Conservation (phyloP, 129 eudicot genomes). For the Flaveria brownii region DNA sequence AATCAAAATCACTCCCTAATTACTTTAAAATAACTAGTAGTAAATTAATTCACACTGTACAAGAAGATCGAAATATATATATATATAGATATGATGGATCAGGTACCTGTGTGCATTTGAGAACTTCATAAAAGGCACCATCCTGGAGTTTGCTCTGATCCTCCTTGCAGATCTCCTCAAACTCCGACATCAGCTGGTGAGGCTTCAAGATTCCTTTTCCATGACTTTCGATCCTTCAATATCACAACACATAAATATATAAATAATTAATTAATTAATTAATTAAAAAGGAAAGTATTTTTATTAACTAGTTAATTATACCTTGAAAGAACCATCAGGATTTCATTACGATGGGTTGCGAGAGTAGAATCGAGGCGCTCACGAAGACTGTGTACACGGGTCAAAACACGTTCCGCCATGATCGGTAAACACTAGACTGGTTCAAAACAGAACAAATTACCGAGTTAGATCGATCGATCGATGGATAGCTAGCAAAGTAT, state of each 20-base stretch:
- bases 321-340: slow-evolving; percentile 71
- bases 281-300: not conserved
- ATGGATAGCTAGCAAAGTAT: too few relatives aligned
- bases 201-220: slow-evolving; percentile 87
- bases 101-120: slow-evolving; percentile 72
- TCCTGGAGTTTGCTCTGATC: slow-evolving; percentile 55
- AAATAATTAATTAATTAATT: too few relatives aligned
- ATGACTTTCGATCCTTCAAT: slow-evolving; percentile 69
- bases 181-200: slow-evolving; percentile 82
- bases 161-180: slow-evolving; percentile 55
- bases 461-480: too few relatives aligned
- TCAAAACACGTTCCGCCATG: slow-evolving; percentile 75
- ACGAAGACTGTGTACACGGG: slow-evolving; percentile 91
- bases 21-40: too few relatives aligned
- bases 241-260: not conserved
- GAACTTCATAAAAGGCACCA: slow-evolving; percentile 77
- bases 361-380: slow-evolving; percentile 86
- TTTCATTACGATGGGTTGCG: slow-evolving; percentile 75
- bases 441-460: too few relatives aligned
- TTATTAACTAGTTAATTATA: not conserved
- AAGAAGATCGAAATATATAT: too few relatives aligned
- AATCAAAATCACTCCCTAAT: too few relatives aligned
- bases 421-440: slow-evolving; percentile 19
- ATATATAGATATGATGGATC: too few relatives aligned
- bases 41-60: too few relatives aligned